A percentile compares a stretch with the other conserved stretches of the same genome.
Evolutionary conservation across 257 asterid genomes (phyloP).

Genomic region (Ballota nigra): DNA sequence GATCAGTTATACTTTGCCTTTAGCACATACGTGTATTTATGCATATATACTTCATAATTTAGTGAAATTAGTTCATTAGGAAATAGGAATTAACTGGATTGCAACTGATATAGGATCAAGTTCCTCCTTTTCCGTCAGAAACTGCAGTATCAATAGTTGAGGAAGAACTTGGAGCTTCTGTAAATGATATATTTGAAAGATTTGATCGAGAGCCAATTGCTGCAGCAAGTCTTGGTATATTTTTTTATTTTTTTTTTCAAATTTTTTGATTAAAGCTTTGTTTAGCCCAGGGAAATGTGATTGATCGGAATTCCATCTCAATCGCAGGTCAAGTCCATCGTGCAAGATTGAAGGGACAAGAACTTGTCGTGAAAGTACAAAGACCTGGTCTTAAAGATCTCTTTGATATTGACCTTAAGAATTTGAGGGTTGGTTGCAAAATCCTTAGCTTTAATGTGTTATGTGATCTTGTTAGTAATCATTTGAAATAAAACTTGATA

Average conservation of each 20-base stretch:
- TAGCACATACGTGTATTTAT: background rate
- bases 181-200: conserved; percentile 57
- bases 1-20: background rate
- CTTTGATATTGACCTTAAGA: conserved; percentile 87
- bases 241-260: conserved; percentile 4
- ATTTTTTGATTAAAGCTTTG: background rate
- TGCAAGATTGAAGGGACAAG: conserved; percentile 71
- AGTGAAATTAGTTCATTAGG: background rate
- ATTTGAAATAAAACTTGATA: background rate
- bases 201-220: conserved; percentile 90
- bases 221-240: conserved; percentile 92
- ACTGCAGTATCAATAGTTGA: conserved; percentile 77
- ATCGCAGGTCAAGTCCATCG: conserved; percentile 92
- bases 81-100: conserved; percentile 4
- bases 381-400: conserved; percentile 94
- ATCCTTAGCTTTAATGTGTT: conserved; percentile 1
- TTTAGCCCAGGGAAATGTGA: background rate
- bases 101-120: conserved; percentile 70
- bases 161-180: conserved; percentile 74
- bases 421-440: conserved; percentile 67
- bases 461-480: background rate
- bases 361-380: conserved; percentile 81
- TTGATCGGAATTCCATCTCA: conserved; percentile 8
- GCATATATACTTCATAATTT: background rate
- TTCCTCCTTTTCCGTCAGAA: conserved; percentile 91